phyloP scores from a whole-genome alignment of 2,329 filamentous ascomycete genomes.

The Ceratocystis variospora region DNA sequence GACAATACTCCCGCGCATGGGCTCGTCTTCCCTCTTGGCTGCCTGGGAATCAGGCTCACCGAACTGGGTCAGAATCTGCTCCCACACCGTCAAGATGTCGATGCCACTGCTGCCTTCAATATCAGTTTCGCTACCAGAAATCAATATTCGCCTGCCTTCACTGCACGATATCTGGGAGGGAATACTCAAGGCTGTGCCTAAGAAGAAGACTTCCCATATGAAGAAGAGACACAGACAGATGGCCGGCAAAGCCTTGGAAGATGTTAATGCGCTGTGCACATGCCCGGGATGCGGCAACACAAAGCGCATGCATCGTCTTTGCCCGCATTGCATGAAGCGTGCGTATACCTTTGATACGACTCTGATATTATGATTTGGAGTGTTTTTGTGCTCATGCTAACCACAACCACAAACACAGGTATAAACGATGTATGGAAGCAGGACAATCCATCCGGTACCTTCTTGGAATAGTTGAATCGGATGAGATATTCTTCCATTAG shows the following conservation, averaged over 20 bases:
- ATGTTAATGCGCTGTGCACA: slow-evolving; percentile 72
- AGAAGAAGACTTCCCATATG: slow-evolving; percentile 97
- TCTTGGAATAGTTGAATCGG: slow-evolving; percentile 13
- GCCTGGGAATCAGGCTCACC: neutral
- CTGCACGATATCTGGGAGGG: slow-evolving; percentile 84
- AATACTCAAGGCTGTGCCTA: slow-evolving; percentile 80
- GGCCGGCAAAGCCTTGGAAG: slow-evolving; percentile 88
- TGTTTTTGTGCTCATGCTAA: neutral
- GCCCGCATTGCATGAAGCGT: slow-evolving; percentile 77
- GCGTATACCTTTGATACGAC: slow-evolving; percentile 27
- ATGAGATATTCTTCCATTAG: neutral
- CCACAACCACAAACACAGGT: slow-evolving; percentile 11
- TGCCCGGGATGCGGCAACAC: slow-evolving; percentile 78
- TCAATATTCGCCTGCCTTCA: slow-evolving; percentile 41
- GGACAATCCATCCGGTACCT: slow-evolving; percentile 20
- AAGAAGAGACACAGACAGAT: slow-evolving; percentile 88
- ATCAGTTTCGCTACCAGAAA: slow-evolving; percentile 44
- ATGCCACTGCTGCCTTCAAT: slow-evolving; percentile 39
- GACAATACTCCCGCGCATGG: slow-evolving; percentile 9
- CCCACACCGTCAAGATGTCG: slow-evolving; percentile 14
- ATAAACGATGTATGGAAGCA: slow-evolving; percentile 21
- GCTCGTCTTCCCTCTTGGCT: slow-evolving; percentile 5
- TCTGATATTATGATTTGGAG: neutral
- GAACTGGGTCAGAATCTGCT: slow-evolving; percentile 9
- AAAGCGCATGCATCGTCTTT: slow-evolving; percentile 82